Conservation (phyloP, 805 yeast genomes). For the Lachancea sp. region DNA sequence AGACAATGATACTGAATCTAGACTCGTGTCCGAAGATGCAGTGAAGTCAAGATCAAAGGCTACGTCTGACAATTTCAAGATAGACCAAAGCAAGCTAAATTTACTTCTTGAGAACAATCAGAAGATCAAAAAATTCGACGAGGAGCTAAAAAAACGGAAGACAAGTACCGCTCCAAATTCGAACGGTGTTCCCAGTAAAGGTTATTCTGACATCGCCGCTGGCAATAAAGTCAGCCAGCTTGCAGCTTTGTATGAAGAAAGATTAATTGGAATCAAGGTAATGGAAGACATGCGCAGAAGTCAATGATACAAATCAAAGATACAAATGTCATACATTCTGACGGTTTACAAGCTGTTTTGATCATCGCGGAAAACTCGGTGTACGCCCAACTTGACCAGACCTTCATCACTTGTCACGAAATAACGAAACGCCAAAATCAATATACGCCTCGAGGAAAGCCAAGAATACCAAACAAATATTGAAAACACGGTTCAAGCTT, state of each 20-base stretch:
- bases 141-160: slow-evolving; percentile 21
- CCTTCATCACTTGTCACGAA: background rate
- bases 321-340: background rate
- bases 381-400: too few species aligned
- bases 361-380: too few species aligned
- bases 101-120: slow-evolving; percentile 16
- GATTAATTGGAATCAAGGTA: slow-evolving; percentile 37
- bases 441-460: slow-evolving; percentile 1
- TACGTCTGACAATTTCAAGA: background rate
- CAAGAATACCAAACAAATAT: background rate
- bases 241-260: slow-evolving; percentile 59
- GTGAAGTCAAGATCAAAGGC: slow-evolving; percentile 1
- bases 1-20: background rate
- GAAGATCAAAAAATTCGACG: slow-evolving; percentile 28
- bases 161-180: slow-evolving; percentile 9
- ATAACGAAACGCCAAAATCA: background rate
- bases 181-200: slow-evolving; percentile 30
- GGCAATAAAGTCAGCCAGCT: slow-evolving; percentile 57
- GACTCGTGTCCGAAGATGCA: slow-evolving; percentile 1
- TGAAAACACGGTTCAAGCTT: background rate
- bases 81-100: slow-evolving; percentile 5
- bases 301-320: background rate
- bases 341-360: too few species aligned
- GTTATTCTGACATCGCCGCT: slow-evolving; percentile 39
- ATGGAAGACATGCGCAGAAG: slow-evolving; percentile 27